These are phyloP conservation scores for Trypanosoma platydactyli DNA, from an alignment of 208 protist genomes.

Conservation along the genomic window DNA sequence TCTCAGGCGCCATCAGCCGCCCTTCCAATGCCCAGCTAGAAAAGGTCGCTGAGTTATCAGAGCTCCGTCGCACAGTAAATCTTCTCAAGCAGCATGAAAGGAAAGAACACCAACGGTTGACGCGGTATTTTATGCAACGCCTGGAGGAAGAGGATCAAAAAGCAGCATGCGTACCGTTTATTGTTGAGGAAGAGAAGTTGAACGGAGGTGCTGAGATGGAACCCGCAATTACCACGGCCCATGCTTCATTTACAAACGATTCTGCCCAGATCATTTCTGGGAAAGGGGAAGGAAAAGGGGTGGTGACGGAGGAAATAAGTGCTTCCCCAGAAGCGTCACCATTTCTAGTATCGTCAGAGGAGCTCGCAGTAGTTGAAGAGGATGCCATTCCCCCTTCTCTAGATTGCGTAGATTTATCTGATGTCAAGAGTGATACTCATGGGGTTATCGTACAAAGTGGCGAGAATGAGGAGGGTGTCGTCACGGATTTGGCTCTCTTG, in stretches of 20 bases:
- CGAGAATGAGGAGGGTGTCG: not conserved
- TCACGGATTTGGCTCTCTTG: not conserved
- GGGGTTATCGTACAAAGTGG: not conserved
- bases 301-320: not conserved
- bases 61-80: constrained; percentile 28
- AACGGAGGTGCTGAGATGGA: not conserved
- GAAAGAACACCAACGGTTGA: constrained; percentile 23
- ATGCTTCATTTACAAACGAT: too few species aligned
- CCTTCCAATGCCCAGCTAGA: constrained; percentile 45
- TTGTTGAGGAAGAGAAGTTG: not conserved
- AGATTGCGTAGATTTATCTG: constrained; percentile 1
- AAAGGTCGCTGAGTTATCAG: constrained; percentile 26
- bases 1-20: constrained; percentile 26
- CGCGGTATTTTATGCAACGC: constrained; percentile 9
- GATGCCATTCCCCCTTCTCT: not conserved
- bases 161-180: not conserved
- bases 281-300: constrained; percentile 3
- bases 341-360: not conserved
- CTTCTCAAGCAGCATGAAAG: constrained; percentile 16
- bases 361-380: too few species aligned
- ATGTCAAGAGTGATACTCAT: not conserved
- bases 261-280: not conserved
- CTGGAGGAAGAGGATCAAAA: constrained; percentile 16
- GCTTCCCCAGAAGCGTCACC: not conserved
- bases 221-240: too few species aligned